Evolutionary conservation across 2,329 filamentous ascomycete genomes (phyloP).

Genomic region (Neodidymelliopsis sp.): DNA sequence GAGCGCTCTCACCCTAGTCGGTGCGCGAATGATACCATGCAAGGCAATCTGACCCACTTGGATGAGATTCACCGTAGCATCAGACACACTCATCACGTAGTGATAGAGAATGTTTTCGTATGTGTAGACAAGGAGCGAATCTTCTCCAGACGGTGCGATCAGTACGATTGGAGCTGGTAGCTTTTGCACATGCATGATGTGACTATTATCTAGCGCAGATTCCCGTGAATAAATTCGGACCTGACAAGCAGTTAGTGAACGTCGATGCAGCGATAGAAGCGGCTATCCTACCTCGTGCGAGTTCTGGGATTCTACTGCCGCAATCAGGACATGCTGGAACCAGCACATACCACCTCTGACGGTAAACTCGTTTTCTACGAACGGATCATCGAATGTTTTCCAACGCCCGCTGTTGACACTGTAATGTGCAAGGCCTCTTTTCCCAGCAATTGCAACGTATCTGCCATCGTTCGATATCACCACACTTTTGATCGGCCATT

Average conservation of each 20-base stretch:
- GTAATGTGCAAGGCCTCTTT: constrained; percentile 91
- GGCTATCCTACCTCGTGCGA: constrained; percentile 69
- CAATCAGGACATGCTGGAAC: constrained; percentile 95
- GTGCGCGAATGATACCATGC: constrained; percentile 93
- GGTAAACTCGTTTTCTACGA: constrained; percentile 86
- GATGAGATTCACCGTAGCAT: constrained; percentile 76
- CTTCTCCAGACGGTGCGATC: constrained; percentile 86
- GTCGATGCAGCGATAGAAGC: background rate
- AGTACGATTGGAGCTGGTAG: constrained; percentile 88
- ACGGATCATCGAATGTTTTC: constrained; percentile 88
- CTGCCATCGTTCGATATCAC: constrained; percentile 91
- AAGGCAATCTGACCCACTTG: constrained; percentile 99
- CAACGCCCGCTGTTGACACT: constrained; percentile 92
- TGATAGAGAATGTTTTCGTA: constrained; percentile 96
- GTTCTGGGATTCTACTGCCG: constrained; percentile 85
- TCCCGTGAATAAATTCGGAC: constrained; percentile 94
- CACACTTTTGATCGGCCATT: constrained; percentile 90
- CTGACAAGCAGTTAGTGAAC: constrained; percentile 42
- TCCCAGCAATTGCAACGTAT: constrained; percentile 95
- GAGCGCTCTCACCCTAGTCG: constrained; percentile 87
- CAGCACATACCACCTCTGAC: constrained; percentile 98
- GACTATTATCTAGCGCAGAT: constrained; percentile 73
- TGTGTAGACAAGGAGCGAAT: constrained; percentile 95
- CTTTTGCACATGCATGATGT: constrained; percentile 77
- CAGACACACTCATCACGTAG: constrained; percentile 80